Conservation (phyloP, 2,329 filamentous ascomycete species). For the Calonectria hongkongensis region DNA sequence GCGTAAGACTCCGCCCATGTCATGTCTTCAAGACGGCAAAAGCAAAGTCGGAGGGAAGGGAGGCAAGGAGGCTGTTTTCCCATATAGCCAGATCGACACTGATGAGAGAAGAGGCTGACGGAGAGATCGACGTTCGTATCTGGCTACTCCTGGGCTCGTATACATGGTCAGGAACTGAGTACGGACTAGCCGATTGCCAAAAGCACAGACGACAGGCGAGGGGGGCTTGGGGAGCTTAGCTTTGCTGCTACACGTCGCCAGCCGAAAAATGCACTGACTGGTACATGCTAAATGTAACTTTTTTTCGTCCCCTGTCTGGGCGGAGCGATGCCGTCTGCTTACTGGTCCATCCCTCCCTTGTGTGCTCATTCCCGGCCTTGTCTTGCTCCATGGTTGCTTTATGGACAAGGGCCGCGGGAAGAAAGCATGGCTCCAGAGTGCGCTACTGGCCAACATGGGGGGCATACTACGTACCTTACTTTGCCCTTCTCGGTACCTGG, state of each 20-base stretch:
- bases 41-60: not conserved
- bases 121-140: conserved; percentile 23
- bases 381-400: conserved; percentile 37
- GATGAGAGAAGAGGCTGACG: conserved; percentile 11
- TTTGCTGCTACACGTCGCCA: conserved; percentile 36
- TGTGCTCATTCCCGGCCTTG: conserved; percentile 35
- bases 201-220: conserved; percentile 34
- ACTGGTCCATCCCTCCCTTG: conserved; percentile 32
- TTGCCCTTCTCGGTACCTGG: conserved; percentile 29
- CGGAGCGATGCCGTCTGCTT: conserved; percentile 30
- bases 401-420: conserved; percentile 12
- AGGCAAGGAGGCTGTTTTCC: not conserved
- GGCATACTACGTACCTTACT: conserved; percentile 23
- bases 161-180: conserved; percentile 2
- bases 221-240: conserved; percentile 35
- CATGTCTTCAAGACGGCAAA: conserved; percentile 29
- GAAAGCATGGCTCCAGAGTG: conserved; percentile 19
- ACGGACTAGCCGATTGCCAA: conserved; percentile 18
- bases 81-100: not conserved
- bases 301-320: conserved; percentile 30
- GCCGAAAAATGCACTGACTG: conserved; percentile 26
- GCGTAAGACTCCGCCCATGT: conserved; percentile 19
- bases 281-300: conserved; percentile 22
- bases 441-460: conserved; percentile 30
- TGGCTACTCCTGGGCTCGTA: conserved; percentile 16